A percentile compares a stretch with the other conserved stretches of the same genome.
Conservation (phyloP, 805 yeast genomes). For the Geotrichum ghanense region DNA sequence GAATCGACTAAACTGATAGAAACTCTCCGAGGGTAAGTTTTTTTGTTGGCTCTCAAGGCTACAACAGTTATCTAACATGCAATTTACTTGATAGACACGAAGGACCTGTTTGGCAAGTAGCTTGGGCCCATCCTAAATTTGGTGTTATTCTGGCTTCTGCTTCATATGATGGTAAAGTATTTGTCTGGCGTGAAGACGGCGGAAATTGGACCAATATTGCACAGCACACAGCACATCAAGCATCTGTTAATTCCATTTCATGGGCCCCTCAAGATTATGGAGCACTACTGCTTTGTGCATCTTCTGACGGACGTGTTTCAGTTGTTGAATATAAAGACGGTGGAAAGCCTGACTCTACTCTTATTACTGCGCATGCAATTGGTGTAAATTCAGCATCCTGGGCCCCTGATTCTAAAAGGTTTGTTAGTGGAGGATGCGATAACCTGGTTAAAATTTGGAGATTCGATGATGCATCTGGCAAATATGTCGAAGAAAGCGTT, state of each 20-base stretch:
- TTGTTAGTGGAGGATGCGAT: slow-evolving; percentile 93
- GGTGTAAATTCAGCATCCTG: slow-evolving; percentile 94
- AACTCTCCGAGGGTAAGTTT: slow-evolving; percentile 52
- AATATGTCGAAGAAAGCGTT: slow-evolving; percentile 61
- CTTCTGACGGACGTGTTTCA: slow-evolving; percentile 87
- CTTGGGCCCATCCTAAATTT: slow-evolving; percentile 98
- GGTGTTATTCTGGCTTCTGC: slow-evolving; percentile 92
- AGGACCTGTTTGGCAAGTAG: slow-evolving; percentile 98
- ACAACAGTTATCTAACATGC: neutral
- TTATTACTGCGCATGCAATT: slow-evolving; percentile 75
- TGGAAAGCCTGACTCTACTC: slow-evolving; percentile 46
- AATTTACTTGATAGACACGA: slow-evolving; percentile 54
- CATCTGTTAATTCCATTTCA: slow-evolving; percentile 83
- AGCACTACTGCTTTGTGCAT: slow-evolving; percentile 78
- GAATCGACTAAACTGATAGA: slow-evolving; percentile 72
- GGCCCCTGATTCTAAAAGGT: slow-evolving; percentile 46
- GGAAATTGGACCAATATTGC: slow-evolving; percentile 82
- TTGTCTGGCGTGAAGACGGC: slow-evolving; percentile 91
- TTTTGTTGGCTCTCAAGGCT: neutral
- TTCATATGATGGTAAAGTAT: slow-evolving; percentile 88
- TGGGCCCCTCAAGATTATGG: slow-evolving; percentile 99
- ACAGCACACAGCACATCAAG: slow-evolving; percentile 79
- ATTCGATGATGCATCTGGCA: slow-evolving; percentile 39
- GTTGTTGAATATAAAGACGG: slow-evolving; percentile 86
- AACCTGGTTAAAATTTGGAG: slow-evolving; percentile 89